Evolutionary conservation across 345 rosid genomes (phyloP), one percentile per base, ranked within the genome.

Genomic region (Acer yangbiense): DNA sequence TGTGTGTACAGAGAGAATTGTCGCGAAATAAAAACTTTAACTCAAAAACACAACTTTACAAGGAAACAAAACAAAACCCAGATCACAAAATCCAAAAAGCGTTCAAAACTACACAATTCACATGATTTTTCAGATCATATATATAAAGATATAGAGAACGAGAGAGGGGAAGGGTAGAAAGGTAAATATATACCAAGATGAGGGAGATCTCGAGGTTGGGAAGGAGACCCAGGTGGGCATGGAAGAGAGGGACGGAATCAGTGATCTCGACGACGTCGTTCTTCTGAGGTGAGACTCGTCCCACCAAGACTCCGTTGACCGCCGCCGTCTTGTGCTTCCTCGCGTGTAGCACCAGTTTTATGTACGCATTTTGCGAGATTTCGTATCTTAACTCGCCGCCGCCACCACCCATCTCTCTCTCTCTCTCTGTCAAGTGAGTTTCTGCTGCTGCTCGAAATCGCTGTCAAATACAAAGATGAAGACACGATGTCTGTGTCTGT

Each of bases 161-260:
- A 57, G 35, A 62, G 58, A 70, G 23, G 29, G 48, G 64, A 0
- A 48, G 74, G 70, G 7, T 32, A 35, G 13, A 2, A 10, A 4
- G 13, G 39, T 52, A 6, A 14, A 55, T 54, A 93, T 97, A 60
- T 65, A 95, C 99, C 93, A 94, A 83, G 88, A 92, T 86, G 76
- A 96, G 95, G 14, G 99, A 86, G 91, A 94, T 92, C 94, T 96
- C 98, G 71, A 96, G 91, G 61, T 95, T 91, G 77, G 99, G 97
- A 29, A 94, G 96, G 68, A 94, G 89, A 41, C 94, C 93, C 23
- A 94, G 90, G 83, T 89, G 92, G 63, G 92, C 85, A 88, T 96
- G 99, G 85, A 94, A 94, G 72, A 96, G 93, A 55, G 98, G 98
- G 46, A 94, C 97, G 10, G 98, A 90, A 27, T 96, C 99, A 8